Conservation (phyloP, 306 rosid species). For the Mimosa bimucronata region DNA sequence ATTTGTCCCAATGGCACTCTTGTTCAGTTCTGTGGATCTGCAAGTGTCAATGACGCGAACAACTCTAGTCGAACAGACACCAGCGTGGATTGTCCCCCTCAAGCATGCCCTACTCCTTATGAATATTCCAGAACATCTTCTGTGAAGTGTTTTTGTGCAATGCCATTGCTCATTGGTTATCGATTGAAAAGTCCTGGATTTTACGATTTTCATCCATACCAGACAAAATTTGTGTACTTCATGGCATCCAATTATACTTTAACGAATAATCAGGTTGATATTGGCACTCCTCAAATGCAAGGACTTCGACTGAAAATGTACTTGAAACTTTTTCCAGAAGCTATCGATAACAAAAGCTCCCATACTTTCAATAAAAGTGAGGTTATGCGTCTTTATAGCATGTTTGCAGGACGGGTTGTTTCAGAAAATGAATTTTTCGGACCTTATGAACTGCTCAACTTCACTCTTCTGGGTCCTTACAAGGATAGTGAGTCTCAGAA, state of each 20-base stretch:
- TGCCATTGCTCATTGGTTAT: constrained; percentile 64
- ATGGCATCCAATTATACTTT: constrained; percentile 54
- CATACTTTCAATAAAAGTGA: constrained; percentile 57
- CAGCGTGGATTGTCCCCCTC: constrained; percentile 48
- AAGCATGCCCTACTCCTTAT: constrained; percentile 66
- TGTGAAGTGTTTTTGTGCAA: constrained; percentile 64
- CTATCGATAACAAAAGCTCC: constrained; percentile 27
- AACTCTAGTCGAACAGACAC: constrained; percentile 30
- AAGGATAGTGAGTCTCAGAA: constrained; percentile 57
- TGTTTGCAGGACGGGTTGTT: constrained; percentile 73
- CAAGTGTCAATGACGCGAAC: constrained; percentile 27
- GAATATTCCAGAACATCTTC: constrained; percentile 54
- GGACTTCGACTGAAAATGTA: constrained; percentile 79
- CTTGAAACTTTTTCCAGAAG: constrained; percentile 74
- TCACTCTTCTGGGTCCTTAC: constrained; percentile 57
- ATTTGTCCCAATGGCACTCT: constrained; percentile 56
- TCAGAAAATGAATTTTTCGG: constrained; percentile 62
- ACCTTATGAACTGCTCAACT: constrained; percentile 72
- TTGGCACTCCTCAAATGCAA: constrained; percentile 55
- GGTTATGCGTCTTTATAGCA: constrained; percentile 52
- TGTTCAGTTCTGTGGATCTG: constrained; percentile 56
- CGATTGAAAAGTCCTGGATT: constrained; percentile 96
- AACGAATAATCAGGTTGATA: constrained; percentile 55
- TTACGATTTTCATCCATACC: constrained; percentile 61
- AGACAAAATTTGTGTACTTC: constrained; percentile 43